Conservation (phyloP, 768 basidiomycete species). For the Suillus fuscotomentosus region DNA sequence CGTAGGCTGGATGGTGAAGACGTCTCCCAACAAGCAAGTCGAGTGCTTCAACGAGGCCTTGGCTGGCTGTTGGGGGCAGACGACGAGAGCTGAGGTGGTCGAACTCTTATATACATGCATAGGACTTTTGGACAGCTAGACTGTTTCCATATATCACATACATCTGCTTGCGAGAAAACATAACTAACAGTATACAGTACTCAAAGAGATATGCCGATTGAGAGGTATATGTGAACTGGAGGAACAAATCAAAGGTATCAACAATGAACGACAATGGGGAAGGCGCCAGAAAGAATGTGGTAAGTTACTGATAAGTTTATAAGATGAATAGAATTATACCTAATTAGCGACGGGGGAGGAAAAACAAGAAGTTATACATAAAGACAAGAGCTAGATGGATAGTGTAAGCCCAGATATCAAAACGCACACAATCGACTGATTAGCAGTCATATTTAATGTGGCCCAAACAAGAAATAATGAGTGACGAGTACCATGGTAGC, state of each 20-base stretch:
- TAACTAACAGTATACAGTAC: constrained; percentile 15
- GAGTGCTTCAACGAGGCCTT: constrained; percentile 84
- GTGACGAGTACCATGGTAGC: background rate
- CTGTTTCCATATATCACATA: constrained; percentile 12
- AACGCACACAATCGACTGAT: constrained; percentile 11
- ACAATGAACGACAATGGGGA: constrained; percentile 24
- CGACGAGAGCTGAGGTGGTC: constrained; percentile 31
- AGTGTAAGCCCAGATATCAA: constrained; percentile 12
- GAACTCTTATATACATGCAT: background rate
- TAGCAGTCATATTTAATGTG: constrained; percentile 10
- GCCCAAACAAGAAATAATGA: constrained; percentile 16
- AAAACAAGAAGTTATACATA: constrained; percentile 1
- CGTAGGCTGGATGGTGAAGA: constrained; percentile 52
- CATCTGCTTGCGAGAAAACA: constrained; percentile 16
- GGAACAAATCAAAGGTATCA: constrained; percentile 11
- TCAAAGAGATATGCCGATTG: constrained; percentile 16
- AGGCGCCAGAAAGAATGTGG: constrained; percentile 20
- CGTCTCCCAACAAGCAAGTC: constrained; percentile 71
- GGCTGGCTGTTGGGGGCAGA: constrained; percentile 96
- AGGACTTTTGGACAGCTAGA: background rate
- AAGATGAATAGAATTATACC: constrained; percentile 18
- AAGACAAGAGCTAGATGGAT: constrained; percentile 13
- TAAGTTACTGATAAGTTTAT: constrained; percentile 18
- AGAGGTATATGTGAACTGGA: constrained; percentile 23
- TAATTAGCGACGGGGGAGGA: constrained; percentile 1